Evolutionary conservation across 208 protist genomes (phyloP).

Genomic region (Leishmania turanica): DNA sequence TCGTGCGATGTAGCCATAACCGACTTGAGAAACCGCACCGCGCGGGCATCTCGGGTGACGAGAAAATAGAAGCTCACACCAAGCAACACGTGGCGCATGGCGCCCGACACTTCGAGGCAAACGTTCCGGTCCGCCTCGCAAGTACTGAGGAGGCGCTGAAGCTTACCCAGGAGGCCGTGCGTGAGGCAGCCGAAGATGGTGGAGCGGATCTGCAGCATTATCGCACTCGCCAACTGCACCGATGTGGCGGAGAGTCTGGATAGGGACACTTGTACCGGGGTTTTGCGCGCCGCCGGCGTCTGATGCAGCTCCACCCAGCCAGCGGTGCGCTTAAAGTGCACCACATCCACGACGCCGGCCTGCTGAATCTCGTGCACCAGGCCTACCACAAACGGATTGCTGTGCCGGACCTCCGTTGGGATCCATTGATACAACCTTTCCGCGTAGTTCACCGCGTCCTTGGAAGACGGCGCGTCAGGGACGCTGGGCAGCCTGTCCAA

Average conservation of each 20-base stretch:
- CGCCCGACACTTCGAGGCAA: slow-evolving; percentile 30
- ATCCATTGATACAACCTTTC: slow-evolving; percentile 31
- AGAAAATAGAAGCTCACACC: slow-evolving; percentile 45
- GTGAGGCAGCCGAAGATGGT: slow-evolving; percentile 37
- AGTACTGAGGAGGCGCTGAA: slow-evolving; percentile 17
- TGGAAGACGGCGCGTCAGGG: not conserved
- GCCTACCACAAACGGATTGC: slow-evolving; percentile 40
- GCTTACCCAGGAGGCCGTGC: slow-evolving; percentile 21
- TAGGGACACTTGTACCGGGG: slow-evolving; percentile 21
- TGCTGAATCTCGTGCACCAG: slow-evolving; percentile 64
- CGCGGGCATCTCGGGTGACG: slow-evolving; percentile 35
- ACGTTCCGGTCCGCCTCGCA: slow-evolving; percentile 22
- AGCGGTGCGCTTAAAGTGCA: slow-evolving; percentile 59
- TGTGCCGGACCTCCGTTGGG: slow-evolving; percentile 17
- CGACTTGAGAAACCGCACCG: slow-evolving; percentile 30
- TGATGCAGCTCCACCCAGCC: slow-evolving; percentile 75
- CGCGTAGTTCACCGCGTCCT: slow-evolving; percentile 6
- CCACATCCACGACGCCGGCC: slow-evolving; percentile 56
- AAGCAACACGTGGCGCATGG: slow-evolving; percentile 40
- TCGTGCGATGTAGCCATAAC: slow-evolving; percentile 19
- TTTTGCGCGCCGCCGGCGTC: slow-evolving; percentile 34
- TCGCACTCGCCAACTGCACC: slow-evolving; percentile 22
- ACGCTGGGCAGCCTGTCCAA: slow-evolving; percentile 7
- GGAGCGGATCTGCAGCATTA: slow-evolving; percentile 20
- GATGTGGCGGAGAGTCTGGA: slow-evolving; percentile 26